Evolutionary conservation across 306 rosid genomes (phyloP), one percentile per base, ranked within the genome.

Genomic region (Heteromeles arbutifolia): DNA sequence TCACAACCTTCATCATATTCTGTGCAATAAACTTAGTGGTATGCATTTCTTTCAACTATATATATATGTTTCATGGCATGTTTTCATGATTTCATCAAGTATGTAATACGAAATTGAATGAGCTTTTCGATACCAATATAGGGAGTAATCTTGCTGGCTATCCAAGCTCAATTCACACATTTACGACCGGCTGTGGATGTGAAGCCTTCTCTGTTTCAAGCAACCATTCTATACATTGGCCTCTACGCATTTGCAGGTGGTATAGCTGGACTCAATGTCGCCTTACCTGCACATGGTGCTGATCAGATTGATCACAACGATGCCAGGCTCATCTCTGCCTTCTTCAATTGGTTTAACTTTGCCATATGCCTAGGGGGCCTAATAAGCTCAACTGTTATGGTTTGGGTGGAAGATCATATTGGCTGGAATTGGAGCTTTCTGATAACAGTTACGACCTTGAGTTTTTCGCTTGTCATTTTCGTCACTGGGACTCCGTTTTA

Each of bases 301-400:
- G 82, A 83, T 63, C 87, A 86, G 62, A 74, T 83, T 6, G 87
- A 81, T 39, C 77, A 50, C 57, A 63, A 39, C 13, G 78, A 83
- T 17, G 79, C 34, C 59, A 44, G 67, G 32, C 79, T 75, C 8
- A 75, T 86, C 31, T 71, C 89, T 22, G 65, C 80, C 52, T 86
- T 78, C 85, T 86, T 86, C 82, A 83, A 69, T 45, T 86, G 84
- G 89, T 81, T 72, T 67, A 81, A 78, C 76, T 83, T 76, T 78
- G 68, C 76, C 44, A 3, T 86, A 3, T 71, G 80, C 62, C 34
- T 54, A 0, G 85, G 85, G 13, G 78, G 75, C 7, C 72, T 86
- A 57, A 25, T 85, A 17, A 73, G 85, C 65, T 17, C 73, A 6
- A 72, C 78, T 69, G 43, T 78, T 7, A 81, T 86, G 82, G 79